These are phyloP conservation scores for Globisporangium iwayamae DNA, from an alignment of 352 stramenopile species.

Conservation along the genomic window DNA sequence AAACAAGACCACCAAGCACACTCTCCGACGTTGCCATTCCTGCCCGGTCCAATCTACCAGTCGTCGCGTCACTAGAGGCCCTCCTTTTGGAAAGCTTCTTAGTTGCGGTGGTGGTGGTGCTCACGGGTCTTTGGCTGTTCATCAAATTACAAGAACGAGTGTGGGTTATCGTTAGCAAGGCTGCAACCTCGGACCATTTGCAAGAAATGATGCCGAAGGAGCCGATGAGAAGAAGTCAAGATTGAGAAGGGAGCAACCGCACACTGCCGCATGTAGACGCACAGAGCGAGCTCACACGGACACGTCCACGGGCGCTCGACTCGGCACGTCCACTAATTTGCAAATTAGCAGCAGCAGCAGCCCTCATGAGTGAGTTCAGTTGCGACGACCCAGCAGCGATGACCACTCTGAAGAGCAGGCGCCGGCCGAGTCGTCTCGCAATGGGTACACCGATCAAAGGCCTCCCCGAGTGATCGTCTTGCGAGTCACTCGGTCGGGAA, in stretches of 20 bases:
- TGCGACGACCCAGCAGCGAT: conserved; percentile 7
- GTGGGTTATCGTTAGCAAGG: conserved; percentile 14
- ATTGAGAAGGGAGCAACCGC: not conserved
- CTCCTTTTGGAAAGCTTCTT: conserved; percentile 24
- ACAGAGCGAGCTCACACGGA: not conserved
- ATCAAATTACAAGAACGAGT: conserved; percentile 17
- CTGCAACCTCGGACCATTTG: conserved; percentile 38
- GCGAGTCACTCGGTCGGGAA: conserved; percentile 12
- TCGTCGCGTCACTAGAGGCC: conserved; percentile 9
- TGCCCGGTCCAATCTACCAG: conserved; percentile 17
- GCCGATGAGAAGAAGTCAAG: conserved; percentile 32
- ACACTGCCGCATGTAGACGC: not conserved
- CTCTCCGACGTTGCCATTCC: conserved; percentile 18
- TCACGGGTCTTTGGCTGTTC: conserved; percentile 67
- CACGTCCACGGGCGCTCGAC: not conserved
- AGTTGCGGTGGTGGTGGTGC: conserved; percentile 80
- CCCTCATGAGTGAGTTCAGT: not conserved
- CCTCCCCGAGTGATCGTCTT: conserved; percentile 10
- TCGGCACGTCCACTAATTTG: not conserved
- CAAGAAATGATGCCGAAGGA: conserved; percentile 32
- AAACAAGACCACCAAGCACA: conserved; percentile 6
- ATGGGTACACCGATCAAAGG: conserved; percentile 63
- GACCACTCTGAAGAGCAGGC: not conserved
- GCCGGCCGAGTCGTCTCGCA: conserved; percentile 25
- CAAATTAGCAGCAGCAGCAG: conserved; percentile 3